These are phyloP conservation scores for Salix caprea DNA, from an alignment of 345 rosid species.

Conservation along the genomic window DNA sequence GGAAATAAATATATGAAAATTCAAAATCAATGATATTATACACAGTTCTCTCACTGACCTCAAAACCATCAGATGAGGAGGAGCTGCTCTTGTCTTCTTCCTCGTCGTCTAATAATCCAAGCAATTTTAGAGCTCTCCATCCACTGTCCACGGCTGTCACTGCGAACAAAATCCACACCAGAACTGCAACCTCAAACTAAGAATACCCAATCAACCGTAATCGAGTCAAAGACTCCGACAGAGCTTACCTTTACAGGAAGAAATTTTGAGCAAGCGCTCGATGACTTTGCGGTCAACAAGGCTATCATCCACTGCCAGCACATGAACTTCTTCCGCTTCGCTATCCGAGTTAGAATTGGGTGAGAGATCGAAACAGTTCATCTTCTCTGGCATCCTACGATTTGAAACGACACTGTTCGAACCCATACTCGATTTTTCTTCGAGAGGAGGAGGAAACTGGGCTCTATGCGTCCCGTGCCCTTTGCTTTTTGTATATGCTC, in stretches of 20 bases:
- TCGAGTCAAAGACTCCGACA: neutral
- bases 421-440: constrained; percentile 29
- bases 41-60: constrained; percentile 33
- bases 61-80: constrained; percentile 23
- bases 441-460: neutral
- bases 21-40: neutral
- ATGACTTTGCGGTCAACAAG: constrained; percentile 81
- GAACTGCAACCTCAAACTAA: neutral
- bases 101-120: constrained; percentile 47
- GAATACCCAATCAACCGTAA: constrained; percentile 2
- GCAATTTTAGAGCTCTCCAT: constrained; percentile 68
- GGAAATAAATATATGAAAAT: neutral
- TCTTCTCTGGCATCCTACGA: constrained; percentile 39
- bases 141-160: constrained; percentile 96
- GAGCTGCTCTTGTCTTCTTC: constrained; percentile 47
- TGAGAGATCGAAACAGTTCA: constrained; percentile 37
- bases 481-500: neutral
- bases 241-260: constrained; percentile 72
- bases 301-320: constrained; percentile 89
- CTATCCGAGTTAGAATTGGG: constrained; percentile 32
- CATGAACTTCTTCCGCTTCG: constrained; percentile 61
- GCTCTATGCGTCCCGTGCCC: neutral
- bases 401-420: constrained; percentile 47
- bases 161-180: constrained; percentile 21
- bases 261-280: constrained; percentile 68